Conservation (phyloP, 2,329 filamentous ascomycete genomes). For the Cladosporium sp. region DNA sequence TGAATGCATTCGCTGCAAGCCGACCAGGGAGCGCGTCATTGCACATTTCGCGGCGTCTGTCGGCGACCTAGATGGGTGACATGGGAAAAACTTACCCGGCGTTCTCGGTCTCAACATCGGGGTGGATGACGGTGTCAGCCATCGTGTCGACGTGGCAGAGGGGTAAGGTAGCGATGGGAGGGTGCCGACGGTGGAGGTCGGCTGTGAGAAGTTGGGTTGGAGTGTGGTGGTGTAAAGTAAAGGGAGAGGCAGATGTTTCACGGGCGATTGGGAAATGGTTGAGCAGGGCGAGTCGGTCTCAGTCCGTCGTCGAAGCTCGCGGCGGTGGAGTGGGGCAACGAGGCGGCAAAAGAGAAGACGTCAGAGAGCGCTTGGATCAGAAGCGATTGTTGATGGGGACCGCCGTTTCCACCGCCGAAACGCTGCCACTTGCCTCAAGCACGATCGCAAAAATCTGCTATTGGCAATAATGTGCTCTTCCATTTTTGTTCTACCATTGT, state of each 20-base stretch:
- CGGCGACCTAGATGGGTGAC: constrained; percentile 5
- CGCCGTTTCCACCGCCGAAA: no score
- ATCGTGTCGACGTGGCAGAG: constrained; percentile 24
- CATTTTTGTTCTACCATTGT: no score
- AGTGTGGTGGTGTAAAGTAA: background rate
- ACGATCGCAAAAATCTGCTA: background rate
- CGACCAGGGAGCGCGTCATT: background rate
- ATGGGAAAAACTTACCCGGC: constrained; percentile 37
- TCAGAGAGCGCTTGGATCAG: constrained; percentile 7
- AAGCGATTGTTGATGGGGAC: constrained; percentile 1
- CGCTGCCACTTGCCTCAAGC: background rate
- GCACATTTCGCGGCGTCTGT: background rate
- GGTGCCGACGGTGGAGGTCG: background rate
- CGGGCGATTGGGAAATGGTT: constrained; percentile 6
- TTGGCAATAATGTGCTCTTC: no score
- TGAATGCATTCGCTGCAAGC: background rate
- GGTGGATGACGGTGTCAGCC: constrained; percentile 44
- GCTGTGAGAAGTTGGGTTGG: background rate
- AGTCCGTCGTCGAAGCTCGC: constrained; percentile 8
- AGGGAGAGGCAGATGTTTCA: constrained; percentile 5
- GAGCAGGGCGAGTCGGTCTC: constrained; percentile 6
- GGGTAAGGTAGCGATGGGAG: background rate
- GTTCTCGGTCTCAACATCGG: constrained; percentile 37
- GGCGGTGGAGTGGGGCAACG: constrained; percentile 6
- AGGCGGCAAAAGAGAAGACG: background rate